Percentiles rank a stretch among this genome's conserved stretches.
Conservation (phyloP, 2,329 filamentous ascomycete species). For the Fusarium xylarioides region DNA sequence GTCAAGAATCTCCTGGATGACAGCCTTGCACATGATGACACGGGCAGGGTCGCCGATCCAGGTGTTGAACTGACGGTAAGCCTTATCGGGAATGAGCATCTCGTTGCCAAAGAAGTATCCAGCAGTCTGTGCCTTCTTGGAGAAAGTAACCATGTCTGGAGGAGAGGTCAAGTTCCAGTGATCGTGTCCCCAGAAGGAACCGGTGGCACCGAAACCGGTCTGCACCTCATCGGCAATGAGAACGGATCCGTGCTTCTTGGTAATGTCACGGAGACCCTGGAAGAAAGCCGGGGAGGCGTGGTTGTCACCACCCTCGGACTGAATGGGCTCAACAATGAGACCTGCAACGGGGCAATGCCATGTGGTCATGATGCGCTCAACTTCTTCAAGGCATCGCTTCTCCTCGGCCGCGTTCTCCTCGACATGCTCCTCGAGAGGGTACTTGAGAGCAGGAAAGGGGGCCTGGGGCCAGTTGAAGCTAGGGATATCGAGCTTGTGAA, state of each 20-base stretch:
- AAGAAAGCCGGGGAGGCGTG: conserved; percentile 84
- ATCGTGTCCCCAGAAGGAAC: conserved; percentile 88
- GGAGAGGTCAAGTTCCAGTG: conserved; percentile 79
- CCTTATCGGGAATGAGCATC: conserved; percentile 79
- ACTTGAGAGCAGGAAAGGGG: conserved; percentile 80
- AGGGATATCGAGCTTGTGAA: conserved; percentile 89
- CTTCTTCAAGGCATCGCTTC: conserved; percentile 75
- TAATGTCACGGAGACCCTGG: conserved; percentile 76
- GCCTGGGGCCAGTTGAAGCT: conserved; percentile 88
- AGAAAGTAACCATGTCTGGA: conserved; percentile 89
- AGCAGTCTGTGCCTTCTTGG: conserved; percentile 86
- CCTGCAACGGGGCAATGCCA: conserved; percentile 76
- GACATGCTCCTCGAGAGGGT: conserved; percentile 75
- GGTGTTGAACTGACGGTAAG: conserved; percentile 87
- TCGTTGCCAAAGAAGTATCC: conserved; percentile 84
- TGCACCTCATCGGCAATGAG: conserved; percentile 88
- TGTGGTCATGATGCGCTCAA: conserved; percentile 74
- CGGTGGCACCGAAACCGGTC: conserved; percentile 82
- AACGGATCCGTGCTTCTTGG: conserved; percentile 73
- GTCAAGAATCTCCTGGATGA: conserved; percentile 77
- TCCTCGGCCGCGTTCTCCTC: conserved; percentile 78
- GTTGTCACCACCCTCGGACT: conserved; percentile 86
- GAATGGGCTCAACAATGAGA: conserved; percentile 80
- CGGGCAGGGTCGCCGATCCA: conserved; percentile 87
- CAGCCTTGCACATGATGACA: conserved; percentile 79